Percentiles rank a stretch among this genome's conserved stretches.
These are phyloP conservation scores for Colletotrichum sp. DNA, from an alignment of 2,329 filamentous ascomycete genomes.

Conservation along the genomic window DNA sequence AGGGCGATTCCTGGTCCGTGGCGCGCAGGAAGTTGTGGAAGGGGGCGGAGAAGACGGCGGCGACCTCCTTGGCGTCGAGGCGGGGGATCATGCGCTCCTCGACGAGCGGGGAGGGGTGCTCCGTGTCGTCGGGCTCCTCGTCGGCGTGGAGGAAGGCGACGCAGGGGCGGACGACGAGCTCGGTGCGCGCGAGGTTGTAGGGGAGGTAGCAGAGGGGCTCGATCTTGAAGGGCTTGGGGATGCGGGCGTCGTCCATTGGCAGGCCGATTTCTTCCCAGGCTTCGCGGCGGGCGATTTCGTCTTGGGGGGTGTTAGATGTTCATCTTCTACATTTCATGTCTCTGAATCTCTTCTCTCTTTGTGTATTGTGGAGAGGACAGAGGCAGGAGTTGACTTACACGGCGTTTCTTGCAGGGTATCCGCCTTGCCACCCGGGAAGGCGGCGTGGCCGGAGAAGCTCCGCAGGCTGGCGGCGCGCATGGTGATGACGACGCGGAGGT, in stretches of 20 bases:
- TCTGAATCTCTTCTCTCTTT: neutral
- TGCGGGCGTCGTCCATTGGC: slow-evolving; percentile 69
- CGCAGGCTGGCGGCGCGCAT: slow-evolving; percentile 69
- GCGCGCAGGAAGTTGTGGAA: slow-evolving; percentile 81
- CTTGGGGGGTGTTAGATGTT: slow-evolving; percentile 41
- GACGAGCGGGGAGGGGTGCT: slow-evolving; percentile 45
- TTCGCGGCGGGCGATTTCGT: slow-evolving; percentile 86
- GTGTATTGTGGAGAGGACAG: neutral
- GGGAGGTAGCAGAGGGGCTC: slow-evolving; percentile 90
- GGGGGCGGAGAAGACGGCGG: slow-evolving; percentile 89
- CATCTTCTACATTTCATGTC: neutral
- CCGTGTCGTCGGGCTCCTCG: slow-evolving; percentile 35
- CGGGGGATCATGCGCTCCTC: slow-evolving; percentile 78
- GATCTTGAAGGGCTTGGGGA: slow-evolving; percentile 80
- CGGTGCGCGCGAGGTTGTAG: slow-evolving; percentile 73
- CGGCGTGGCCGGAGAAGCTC: slow-evolving; percentile 83
- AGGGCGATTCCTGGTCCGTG: slow-evolving; percentile 55
- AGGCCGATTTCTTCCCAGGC: slow-evolving; percentile 94
- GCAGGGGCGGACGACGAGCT: slow-evolving; percentile 76
- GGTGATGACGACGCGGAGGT: slow-evolving; percentile 74
- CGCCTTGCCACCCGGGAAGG: slow-evolving; percentile 81
- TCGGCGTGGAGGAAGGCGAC: slow-evolving; percentile 78
- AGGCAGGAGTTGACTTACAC: slow-evolving; percentile 46
- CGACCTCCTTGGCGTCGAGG: slow-evolving; percentile 88
- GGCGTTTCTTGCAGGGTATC: slow-evolving; percentile 63